Conservation (phyloP, 768 basidiomycete genomes). For the Boletus sp. region DNA sequence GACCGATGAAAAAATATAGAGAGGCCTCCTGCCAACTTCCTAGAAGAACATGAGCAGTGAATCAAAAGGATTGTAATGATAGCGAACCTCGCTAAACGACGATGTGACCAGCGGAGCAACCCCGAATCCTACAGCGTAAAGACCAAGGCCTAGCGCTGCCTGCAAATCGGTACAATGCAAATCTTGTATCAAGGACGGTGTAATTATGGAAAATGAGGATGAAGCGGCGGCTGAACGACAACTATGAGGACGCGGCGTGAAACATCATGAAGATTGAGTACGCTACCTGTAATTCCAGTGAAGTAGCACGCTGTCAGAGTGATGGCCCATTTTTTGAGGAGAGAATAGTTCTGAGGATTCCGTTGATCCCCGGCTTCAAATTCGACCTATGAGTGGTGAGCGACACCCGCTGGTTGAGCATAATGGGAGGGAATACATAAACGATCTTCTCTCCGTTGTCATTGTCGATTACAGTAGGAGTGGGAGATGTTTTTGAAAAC, state of each 20-base stretch:
- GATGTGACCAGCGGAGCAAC: slow-evolving; percentile 59
- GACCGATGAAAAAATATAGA: slow-evolving; percentile 52
- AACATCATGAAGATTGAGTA: not conserved
- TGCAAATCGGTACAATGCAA: slow-evolving; percentile 42
- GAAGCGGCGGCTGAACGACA: slow-evolving; percentile 43
- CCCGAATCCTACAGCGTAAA: slow-evolving; percentile 59
- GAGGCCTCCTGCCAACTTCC: slow-evolving; percentile 62
- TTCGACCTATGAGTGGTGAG: slow-evolving; percentile 33
- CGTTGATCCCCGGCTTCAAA: slow-evolving; percentile 37
- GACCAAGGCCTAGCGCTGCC: slow-evolving; percentile 45
- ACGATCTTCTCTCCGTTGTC: slow-evolving; percentile 10
- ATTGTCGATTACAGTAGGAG: not conserved
- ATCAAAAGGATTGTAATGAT: not conserved
- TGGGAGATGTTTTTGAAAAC: not conserved
- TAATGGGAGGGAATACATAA: slow-evolving; percentile 4
- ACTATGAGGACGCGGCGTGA: not conserved
- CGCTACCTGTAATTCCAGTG: slow-evolving; percentile 21
- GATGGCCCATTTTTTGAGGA: slow-evolving; percentile 41
- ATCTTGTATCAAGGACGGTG: slow-evolving; percentile 48
- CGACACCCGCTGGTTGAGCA: not conserved
- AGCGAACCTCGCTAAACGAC: slow-evolving; percentile 54
- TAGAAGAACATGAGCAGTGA: slow-evolving; percentile 20
- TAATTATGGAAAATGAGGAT: slow-evolving; percentile 53
- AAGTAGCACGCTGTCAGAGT: slow-evolving; percentile 31
- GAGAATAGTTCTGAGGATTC: slow-evolving; percentile 38